Percentiles rank a stretch among this genome's conserved stretches.
Evolutionary conservation across 345 rosid genomes (phyloP).

Genomic region (Physaria fendleri): DNA sequence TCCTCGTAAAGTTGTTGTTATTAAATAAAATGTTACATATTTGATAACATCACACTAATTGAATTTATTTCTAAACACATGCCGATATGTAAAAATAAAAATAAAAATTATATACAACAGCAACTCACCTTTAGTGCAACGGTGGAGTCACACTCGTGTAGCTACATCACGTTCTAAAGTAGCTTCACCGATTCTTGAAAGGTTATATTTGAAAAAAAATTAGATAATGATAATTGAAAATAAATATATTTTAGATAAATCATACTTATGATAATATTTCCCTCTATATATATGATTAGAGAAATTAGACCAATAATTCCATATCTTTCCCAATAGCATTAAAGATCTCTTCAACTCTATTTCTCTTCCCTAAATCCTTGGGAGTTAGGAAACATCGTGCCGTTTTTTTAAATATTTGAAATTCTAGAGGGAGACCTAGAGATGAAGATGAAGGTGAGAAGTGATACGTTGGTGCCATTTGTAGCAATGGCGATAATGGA

Average conservation of each 20-base stretch:
- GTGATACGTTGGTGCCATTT: conserved; percentile 39
- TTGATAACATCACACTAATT: conserved; percentile 22
- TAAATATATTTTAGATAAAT: no score
- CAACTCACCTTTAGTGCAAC: conserved; percentile 29
- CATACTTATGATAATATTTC: background rate
- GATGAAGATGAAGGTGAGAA: conserved; percentile 21
- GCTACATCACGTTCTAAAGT: conserved; percentile 48
- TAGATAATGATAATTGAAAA: conserved; percentile 13
- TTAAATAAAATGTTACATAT: no score
- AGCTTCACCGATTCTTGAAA: conserved; percentile 43
- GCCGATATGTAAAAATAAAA: background rate
- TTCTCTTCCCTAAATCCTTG: conserved; percentile 18
- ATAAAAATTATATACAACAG: no score
- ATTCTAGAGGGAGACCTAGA: conserved; percentile 1
- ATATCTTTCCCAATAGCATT: no score
- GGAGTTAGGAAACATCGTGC: conserved; percentile 18
- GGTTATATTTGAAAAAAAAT: conserved; percentile 36
- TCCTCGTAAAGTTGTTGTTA: no score
- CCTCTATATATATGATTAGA: conserved; percentile 23
- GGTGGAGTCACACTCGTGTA: conserved; percentile 47
- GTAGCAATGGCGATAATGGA: conserved; percentile 60
- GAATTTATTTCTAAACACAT: conserved; percentile 8
- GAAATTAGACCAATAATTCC: conserved; percentile 18
- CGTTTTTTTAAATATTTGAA: conserved; percentile 14
- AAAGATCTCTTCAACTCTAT: background rate